Evolutionary conservation across 2,329 filamentous ascomycete species (phyloP).

Genomic region (Neonectria neomacrospora): DNA sequence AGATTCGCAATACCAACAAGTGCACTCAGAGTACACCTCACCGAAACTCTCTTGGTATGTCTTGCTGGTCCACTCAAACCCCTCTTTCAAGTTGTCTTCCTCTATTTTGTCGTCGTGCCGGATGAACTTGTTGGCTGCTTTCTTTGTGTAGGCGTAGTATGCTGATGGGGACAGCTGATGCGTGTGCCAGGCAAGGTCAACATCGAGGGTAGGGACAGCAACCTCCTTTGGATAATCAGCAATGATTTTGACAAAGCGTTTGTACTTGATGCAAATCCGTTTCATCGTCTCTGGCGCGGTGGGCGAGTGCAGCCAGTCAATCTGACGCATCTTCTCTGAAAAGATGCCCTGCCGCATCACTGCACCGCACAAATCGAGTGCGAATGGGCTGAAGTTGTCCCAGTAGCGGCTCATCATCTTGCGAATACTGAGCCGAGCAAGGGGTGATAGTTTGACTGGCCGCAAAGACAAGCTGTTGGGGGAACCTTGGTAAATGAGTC

Average conservation of each 20-base stretch:
- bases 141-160: slow-evolving; percentile 70
- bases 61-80: slow-evolving; percentile 79
- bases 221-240: slow-evolving; percentile 55
- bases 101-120: slow-evolving; percentile 89
- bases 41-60: slow-evolving; percentile 72
- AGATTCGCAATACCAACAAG: slow-evolving; percentile 85
- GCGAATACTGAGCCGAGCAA: slow-evolving; percentile 60
- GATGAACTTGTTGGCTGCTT: slow-evolving; percentile 66
- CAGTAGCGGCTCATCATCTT: slow-evolving; percentile 79
- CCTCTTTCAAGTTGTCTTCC: slow-evolving; percentile 69
- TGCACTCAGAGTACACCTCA: slow-evolving; percentile 79
- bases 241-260: slow-evolving; percentile 72
- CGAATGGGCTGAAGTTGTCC: slow-evolving; percentile 73
- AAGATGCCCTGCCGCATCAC: slow-evolving; percentile 75
- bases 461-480: background rate
- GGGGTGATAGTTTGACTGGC: background rate
- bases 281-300: slow-evolving; percentile 70
- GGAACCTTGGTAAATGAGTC: slow-evolving; percentile 35
- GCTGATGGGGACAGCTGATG: slow-evolving; percentile 74
- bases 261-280: slow-evolving; percentile 72
- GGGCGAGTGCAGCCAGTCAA: slow-evolving; percentile 83
- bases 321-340: slow-evolving; percentile 77
- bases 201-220: slow-evolving; percentile 77
- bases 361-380: slow-evolving; percentile 72
- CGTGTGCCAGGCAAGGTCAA: slow-evolving; percentile 84